phyloP scores from a whole-genome alignment of 768 basidiomycete species.

The Baorangia bicolor region DNA sequence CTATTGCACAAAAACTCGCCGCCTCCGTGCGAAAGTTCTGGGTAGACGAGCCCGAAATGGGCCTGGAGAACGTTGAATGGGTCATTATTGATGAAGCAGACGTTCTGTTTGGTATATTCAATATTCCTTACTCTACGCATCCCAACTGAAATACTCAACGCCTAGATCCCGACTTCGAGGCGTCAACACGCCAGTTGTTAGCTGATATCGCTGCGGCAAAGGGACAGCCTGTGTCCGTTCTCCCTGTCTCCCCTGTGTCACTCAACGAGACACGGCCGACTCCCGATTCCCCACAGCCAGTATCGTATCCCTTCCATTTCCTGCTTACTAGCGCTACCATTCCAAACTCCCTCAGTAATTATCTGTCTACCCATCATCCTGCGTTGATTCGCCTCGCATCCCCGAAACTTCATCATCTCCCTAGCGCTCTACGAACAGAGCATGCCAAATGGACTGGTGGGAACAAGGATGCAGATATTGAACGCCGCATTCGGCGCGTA shows the following conservation, averaged over 20 bases:
- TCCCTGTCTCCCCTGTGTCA: constrained; percentile 20
- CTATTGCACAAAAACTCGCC: constrained; percentile 10
- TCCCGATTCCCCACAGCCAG: constrained; percentile 10
- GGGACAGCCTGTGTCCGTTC: constrained; percentile 26
- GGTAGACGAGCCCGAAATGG: constrained; percentile 55
- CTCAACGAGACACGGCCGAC: constrained; percentile 3
- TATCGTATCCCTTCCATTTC: constrained; percentile 74
- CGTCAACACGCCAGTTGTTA: constrained; percentile 67
- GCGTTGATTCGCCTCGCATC: constrained; percentile 71
- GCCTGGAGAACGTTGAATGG: constrained; percentile 77
- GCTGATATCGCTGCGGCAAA: constrained; percentile 68
- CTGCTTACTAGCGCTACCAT: constrained; percentile 86
- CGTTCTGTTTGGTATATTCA: constrained; percentile 71
- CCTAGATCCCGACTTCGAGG: constrained; percentile 79
- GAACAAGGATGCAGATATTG: constrained; percentile 78
- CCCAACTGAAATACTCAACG: not conserved
- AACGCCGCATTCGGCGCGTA: constrained; percentile 65
- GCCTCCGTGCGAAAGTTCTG: constrained; percentile 34
- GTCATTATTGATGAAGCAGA: constrained; percentile 91
- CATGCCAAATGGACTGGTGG: constrained; percentile 77
- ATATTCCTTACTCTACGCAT: not conserved
- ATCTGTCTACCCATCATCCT: constrained; percentile 64
- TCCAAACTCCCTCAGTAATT: constrained; percentile 67
- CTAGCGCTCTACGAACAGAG: constrained; percentile 65
- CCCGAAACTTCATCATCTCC: constrained; percentile 77